Conservation (phyloP, 371 early-diverging fungal species). For the Rhizopus sp. region DNA sequence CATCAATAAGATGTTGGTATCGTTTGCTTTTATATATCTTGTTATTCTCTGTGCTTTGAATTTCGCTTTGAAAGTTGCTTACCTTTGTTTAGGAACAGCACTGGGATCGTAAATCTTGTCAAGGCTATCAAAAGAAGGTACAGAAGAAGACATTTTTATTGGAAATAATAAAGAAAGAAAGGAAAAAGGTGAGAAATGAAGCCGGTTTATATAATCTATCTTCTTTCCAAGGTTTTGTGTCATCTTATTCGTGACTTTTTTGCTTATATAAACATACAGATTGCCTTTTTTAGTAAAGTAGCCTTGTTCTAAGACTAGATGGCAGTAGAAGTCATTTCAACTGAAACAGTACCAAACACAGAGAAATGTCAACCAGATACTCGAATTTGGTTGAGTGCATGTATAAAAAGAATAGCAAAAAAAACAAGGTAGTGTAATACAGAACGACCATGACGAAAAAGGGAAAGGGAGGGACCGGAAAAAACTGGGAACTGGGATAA, state of each 20-base stretch:
- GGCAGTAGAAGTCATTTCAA: too few relatives aligned
- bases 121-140: constrained; percentile 41
- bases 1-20: constrained; percentile 52
- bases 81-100: constrained; percentile 44
- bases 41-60: too few relatives aligned
- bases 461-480: too few relatives aligned
- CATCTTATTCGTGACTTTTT: constrained; percentile 20
- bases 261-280: constrained; percentile 24
- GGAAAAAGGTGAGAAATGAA: neutral
- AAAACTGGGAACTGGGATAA: too few relatives aligned
- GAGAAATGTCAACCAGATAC: too few relatives aligned
- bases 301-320: too few relatives aligned
- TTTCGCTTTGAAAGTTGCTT: constrained; percentile 10
- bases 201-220: neutral
- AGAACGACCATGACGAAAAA: too few relatives aligned
- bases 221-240: neutral
- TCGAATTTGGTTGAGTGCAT: too few relatives aligned
- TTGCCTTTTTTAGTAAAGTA: neutral
- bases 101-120: constrained; percentile 43
- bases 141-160: constrained; percentile 28
- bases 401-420: too few relatives aligned
- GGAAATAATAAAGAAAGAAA: neutral
- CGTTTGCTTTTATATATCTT: constrained; percentile 42
- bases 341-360: too few relatives aligned
- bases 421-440: too few relatives aligned